Evolutionary conservation across 164 flowering plant species (phyloP).

Genomic region (Amborella trichopoda): DNA sequence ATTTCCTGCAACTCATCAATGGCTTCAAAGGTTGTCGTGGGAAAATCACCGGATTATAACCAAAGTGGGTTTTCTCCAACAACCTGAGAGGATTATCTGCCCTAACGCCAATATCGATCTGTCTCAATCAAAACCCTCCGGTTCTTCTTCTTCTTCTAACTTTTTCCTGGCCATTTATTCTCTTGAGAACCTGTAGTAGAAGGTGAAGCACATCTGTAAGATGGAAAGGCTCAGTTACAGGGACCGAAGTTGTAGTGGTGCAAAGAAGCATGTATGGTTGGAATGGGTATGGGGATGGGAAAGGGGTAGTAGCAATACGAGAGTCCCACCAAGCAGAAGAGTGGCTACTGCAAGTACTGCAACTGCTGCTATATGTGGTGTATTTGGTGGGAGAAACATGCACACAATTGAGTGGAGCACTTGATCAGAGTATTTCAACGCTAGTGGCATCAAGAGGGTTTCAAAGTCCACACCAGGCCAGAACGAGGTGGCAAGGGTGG

Average conservation of each 20-base stretch:
- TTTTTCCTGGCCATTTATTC: no score
- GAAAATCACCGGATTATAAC: no score
- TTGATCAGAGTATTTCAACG: slow-evolving; percentile 17
- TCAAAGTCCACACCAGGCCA: slow-evolving; percentile 46
- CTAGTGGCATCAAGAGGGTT: slow-evolving; percentile 25
- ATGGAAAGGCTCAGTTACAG: slow-evolving; percentile 21
- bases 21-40: no score
- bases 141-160: slow-evolving; percentile 17
- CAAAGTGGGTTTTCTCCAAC: no score
- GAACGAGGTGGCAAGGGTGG: slow-evolving; percentile 61
- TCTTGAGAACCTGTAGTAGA: no score
- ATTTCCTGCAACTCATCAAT: no score
- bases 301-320: slow-evolving; percentile 68
- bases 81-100: slow-evolving; percentile 10
- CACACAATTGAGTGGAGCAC: slow-evolving; percentile 4
- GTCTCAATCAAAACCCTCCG: no score
- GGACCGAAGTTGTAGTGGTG: slow-evolving; percentile 29
- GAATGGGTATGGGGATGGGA: slow-evolving; percentile 37
- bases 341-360: slow-evolving; percentile 91
- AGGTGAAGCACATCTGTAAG: slow-evolving; percentile 17
- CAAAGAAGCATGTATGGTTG: no score
- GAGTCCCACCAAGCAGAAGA: slow-evolving; percentile 97
- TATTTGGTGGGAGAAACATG: slow-evolving; percentile 5
- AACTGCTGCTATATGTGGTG: slow-evolving; percentile 62
- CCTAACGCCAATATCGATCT: no score